A percentile compares a stretch with the other conserved stretches of the same genome.
Conservation (phyloP, 2,329 filamentous ascomycete genomes). For the Raffaelea albimanens region DNA sequence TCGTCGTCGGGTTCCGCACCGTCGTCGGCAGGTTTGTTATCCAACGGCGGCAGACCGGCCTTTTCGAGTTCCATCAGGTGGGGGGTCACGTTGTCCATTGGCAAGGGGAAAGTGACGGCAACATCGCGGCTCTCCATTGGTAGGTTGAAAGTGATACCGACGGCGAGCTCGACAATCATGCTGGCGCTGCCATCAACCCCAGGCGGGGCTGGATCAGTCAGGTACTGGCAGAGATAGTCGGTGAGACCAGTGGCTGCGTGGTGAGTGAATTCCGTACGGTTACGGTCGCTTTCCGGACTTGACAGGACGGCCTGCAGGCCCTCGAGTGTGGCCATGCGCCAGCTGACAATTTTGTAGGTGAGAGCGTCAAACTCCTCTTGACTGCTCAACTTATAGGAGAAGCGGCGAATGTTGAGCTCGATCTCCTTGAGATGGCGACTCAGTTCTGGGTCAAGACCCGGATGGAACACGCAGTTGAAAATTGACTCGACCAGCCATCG, state of each 20-base stretch:
- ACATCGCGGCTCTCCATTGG: conserved; percentile 89
- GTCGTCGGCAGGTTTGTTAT: conserved; percentile 28
- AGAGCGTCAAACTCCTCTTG: conserved; percentile 85
- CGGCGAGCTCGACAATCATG: conserved; percentile 87
- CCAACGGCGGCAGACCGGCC: conserved; percentile 52
- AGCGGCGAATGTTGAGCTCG: conserved; percentile 76
- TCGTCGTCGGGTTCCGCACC: conserved; percentile 28
- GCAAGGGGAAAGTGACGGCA: conserved; percentile 73
- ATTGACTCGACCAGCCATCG: conserved; percentile 86
- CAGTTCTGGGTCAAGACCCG: conserved; percentile 66
- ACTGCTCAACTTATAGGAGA: conserved; percentile 62
- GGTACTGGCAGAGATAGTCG: conserved; percentile 59
- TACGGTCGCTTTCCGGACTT: conserved; percentile 53
- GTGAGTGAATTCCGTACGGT: conserved; percentile 60
- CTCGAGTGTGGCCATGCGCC: conserved; percentile 88
- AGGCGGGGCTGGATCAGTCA: conserved; percentile 66
- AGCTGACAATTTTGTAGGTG: conserved; percentile 78
- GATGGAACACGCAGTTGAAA: conserved; percentile 89
- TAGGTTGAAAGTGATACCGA: conserved; percentile 76
- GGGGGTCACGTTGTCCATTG: conserved; percentile 59
- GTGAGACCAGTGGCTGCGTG: conserved; percentile 60
- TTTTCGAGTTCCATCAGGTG: conserved; percentile 85
- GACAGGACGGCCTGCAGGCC: conserved; percentile 67
- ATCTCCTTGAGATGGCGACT: conserved; percentile 76
- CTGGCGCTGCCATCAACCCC: conserved; percentile 81